These are phyloP conservation scores for Tetrapisispora taiwanensis DNA, from an alignment of 805 yeast genomes.

Conservation along the genomic window DNA sequence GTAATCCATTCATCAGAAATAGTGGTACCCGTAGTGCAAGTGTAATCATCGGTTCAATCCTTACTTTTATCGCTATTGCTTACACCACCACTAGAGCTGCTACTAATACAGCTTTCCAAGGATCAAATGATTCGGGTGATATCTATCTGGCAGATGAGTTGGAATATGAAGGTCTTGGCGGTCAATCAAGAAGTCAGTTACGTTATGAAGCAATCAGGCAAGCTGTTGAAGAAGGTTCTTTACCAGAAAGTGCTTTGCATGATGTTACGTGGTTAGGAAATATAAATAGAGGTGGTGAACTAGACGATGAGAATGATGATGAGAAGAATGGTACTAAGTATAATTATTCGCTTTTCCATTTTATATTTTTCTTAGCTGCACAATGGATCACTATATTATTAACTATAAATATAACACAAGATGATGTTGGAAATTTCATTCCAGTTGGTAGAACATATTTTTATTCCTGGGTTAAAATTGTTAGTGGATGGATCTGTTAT, in stretches of 20 bases:
- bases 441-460: constrained; percentile 97
- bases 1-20: constrained; percentile 88
- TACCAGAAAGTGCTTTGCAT: constrained; percentile 83
- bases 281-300: constrained; percentile 12
- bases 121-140: constrained; percentile 30
- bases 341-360: constrained; percentile 79
- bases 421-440: constrained; percentile 76
- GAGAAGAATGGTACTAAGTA: constrained; percentile 71
- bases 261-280: constrained; percentile 53
- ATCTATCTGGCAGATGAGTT: constrained; percentile 26
- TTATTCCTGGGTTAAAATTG: constrained; percentile 87
- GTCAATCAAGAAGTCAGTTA: constrained; percentile 50
- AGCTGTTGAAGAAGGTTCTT: constrained; percentile 92
- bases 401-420: constrained; percentile 82
- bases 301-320: constrained; percentile 30
- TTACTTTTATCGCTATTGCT: constrained; percentile 91
- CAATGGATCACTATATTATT: constrained; percentile 92
- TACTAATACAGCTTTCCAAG: constrained; percentile 58
- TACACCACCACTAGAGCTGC: constrained; percentile 97
- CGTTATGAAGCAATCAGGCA: constrained; percentile 80
- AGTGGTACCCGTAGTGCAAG: constrained; percentile 84
- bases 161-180: constrained; percentile 36
- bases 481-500: constrained; percentile 88
- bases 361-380: constrained; percentile 88
- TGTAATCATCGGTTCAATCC: constrained; percentile 79